Evolutionary conservation across 2,329 filamentous ascomycete genomes (phyloP).

Genomic region (Fusarium sp.): DNA sequence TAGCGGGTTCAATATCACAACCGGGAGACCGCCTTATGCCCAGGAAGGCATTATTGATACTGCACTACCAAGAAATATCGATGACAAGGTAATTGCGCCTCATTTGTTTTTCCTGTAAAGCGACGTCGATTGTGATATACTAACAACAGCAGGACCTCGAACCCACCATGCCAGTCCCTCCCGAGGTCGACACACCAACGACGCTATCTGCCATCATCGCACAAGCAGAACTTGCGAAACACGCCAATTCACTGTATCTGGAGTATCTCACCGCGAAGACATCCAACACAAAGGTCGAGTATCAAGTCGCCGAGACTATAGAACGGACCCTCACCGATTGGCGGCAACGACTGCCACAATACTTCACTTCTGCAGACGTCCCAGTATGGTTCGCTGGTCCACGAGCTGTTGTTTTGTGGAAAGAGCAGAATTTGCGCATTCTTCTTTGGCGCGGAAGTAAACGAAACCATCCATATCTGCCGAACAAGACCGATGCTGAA

Average conservation of each 20-base stretch:
- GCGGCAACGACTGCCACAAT: not conserved
- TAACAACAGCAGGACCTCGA: not conserved
- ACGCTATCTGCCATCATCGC: not conserved
- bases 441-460: not conserved
- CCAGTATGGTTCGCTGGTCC: not conserved
- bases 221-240: not conserved
- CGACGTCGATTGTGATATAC: no score
- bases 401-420: not conserved
- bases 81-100: not conserved
- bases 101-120: rapidly evolving
- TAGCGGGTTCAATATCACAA: not conserved
- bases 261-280: not conserved
- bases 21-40: not conserved
- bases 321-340: not conserved
- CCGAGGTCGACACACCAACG: not conserved
- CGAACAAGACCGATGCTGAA: not conserved
- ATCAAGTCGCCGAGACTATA: not conserved
- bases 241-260: not conserved
- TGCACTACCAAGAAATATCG: not conserved
- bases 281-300: not conserved
- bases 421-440: not conserved
- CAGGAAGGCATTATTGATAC: not conserved
- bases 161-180: not conserved
- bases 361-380: not conserved
- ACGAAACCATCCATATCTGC: not conserved